Evolutionary conservation across 257 asterid genomes (phyloP).

Genomic region (Penstemon eatonii): DNA sequence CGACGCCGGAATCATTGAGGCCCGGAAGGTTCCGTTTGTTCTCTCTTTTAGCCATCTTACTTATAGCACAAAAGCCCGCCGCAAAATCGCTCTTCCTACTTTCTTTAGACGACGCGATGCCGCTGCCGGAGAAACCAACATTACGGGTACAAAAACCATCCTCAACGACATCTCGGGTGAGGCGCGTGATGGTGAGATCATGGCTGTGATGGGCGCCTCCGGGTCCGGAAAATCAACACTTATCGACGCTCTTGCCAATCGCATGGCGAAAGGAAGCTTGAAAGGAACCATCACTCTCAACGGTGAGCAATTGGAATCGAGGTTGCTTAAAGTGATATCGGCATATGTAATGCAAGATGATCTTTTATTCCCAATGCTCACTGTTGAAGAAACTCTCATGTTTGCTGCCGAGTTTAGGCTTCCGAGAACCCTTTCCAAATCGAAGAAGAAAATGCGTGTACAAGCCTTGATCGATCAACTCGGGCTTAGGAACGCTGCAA

Average conservation of each 20-base stretch:
- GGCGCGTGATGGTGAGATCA: slow-evolving; percentile 75
- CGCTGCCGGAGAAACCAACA: background rate
- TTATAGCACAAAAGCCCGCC: slow-evolving; percentile 43
- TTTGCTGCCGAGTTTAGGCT: slow-evolving; percentile 85
- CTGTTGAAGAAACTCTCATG: slow-evolving; percentile 79
- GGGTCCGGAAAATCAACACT: slow-evolving; percentile 80
- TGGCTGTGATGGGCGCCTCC: slow-evolving; percentile 82
- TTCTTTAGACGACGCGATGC: slow-evolving; percentile 16
- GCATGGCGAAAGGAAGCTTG: slow-evolving; percentile 66
- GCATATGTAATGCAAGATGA: slow-evolving; percentile 93
- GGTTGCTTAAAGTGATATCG: slow-evolving; percentile 59
- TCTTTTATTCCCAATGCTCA: slow-evolving; percentile 74
- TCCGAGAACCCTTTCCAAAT: slow-evolving; percentile 47
- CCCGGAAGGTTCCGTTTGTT: slow-evolving; percentile 51
- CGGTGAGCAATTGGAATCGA: slow-evolving; percentile 63
- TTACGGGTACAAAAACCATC: slow-evolving; percentile 42
- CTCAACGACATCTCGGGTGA: slow-evolving; percentile 65
- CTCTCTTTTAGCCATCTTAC: slow-evolving; percentile 63
- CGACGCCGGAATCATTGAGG: slow-evolving; percentile 18
- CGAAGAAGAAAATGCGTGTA: slow-evolving; percentile 49
- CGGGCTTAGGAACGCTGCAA: slow-evolving; percentile 46
- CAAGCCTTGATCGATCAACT: slow-evolving; percentile 50
- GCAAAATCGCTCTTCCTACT: slow-evolving; percentile 24
- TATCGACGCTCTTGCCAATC: slow-evolving; percentile 70
- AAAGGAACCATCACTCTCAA: slow-evolving; percentile 59